Conservation (phyloP, 805 yeast genomes). For the Spencermartinsiella europaea region DNA sequence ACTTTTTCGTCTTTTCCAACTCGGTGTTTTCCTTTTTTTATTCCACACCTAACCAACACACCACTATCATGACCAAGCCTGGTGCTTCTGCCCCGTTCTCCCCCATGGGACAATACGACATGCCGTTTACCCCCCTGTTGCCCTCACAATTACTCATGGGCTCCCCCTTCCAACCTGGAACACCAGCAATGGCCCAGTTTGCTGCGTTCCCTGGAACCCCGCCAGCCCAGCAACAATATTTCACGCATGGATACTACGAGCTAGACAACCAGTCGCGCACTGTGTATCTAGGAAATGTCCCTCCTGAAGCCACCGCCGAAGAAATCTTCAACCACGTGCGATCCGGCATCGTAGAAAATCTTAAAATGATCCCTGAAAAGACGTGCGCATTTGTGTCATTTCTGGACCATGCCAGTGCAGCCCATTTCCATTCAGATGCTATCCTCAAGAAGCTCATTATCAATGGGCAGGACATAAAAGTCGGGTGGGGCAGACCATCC, state of each 20-base stretch:
- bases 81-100: constrained; percentile 14
- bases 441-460: constrained; percentile 76
- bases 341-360: constrained; percentile 80
- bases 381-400: constrained; percentile 89
- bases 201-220: constrained; percentile 18
- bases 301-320: constrained; percentile 70
- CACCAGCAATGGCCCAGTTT: constrained; percentile 29
- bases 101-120: constrained; percentile 28
- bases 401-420: constrained; percentile 81
- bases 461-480: constrained; percentile 72
- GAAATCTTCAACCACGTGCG: constrained; percentile 86
- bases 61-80: constrained; percentile 2
- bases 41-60: no score
- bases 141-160: constrained; percentile 34
- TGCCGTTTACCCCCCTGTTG: constrained; percentile 30
- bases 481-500: constrained; percentile 90
- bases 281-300: constrained; percentile 84
- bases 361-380: constrained; percentile 68
- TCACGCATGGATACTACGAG: constrained; percentile 10
- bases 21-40: no score
- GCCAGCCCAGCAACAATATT: constrained; percentile 17
- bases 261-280: constrained; percentile 47
- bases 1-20: no score
- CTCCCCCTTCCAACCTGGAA: constrained; percentile 34
- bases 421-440: constrained; percentile 90